Evolutionary conservation across 225 moss, liverwort and hornwort genomes (phyloP), one percentile per base, ranked within the genome.

Genomic region (Bryum argenteum): DNA sequence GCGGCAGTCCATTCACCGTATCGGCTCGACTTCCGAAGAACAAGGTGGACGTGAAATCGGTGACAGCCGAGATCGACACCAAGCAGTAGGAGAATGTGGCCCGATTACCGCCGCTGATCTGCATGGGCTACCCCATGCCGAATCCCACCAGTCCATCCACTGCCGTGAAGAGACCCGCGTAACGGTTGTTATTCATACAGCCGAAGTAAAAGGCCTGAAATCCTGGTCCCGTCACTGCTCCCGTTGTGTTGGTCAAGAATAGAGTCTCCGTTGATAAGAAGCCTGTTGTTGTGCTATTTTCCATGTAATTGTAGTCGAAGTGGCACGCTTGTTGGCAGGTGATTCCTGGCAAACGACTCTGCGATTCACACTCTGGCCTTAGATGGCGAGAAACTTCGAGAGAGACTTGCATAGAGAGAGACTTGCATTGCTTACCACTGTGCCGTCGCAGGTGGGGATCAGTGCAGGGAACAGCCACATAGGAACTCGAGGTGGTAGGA

Each of bases 81-180:
- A 67, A 12, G 54, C 67, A 67, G 26, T 67, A 67, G 53, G 53
- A 53, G 54, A 67, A 67, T 1, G 53, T 53, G 6, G 20, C 53
- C 13, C 67, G 38, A 53, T 67, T 19, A 20, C 53, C 53, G 9
- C 53, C 67, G 21, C 54, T 39, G 53, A 67, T 21, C 53, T 67
- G 67, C 38, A 20, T 19, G 19, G 67, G 67, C 14, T 53, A 21
- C 53, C 67, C 67, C 53, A 38, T 38, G 39, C 67, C 67, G 67
- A 67, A 67, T 14, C 67, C 67, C 53, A 67, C 67, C 54, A 67
- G 53, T 3, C 67, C 67, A 39, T 67, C 67, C 20, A 67, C 67
- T 38, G 38, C 1, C 0, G 4, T 39, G 67, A 67, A 67, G 19
- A 6, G 3, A 8, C 67, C 67, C 38, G 67, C 53, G 67, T n/a